Evolutionary conservation across 2,329 filamentous ascomycete genomes (phyloP), one percentile per base, ranked within the genome.

Genomic region (Xylariaceae sp.): DNA sequence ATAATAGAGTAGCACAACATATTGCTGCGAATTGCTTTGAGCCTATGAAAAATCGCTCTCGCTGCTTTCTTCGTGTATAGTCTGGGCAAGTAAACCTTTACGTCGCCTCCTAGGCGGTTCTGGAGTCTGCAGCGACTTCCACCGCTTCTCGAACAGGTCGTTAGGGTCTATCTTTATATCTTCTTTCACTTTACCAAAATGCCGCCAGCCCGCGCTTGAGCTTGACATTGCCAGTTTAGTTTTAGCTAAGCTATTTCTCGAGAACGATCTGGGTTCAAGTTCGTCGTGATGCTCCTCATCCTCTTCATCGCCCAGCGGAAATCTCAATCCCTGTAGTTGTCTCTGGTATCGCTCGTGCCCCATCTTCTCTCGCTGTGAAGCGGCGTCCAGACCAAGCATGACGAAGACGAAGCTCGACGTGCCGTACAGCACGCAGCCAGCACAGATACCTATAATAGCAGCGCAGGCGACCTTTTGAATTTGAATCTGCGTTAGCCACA

Each of bases 51-150:
- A 64, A 45, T 79, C 80, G 18, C 79, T 83, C 62, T 78, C 78
- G 67, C 88, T 86, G 45, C 87, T 85, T 67, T 91, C 88, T 69
- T 89, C 88, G 52, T 87, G 79, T 57, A 91, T 91, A 0, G 84
- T 88, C 66, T 88, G 84, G 23, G 81, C 78, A 36, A 88, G 71
- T 15, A 90, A 67, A 1, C 81, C 80, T 44, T 75, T 72, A 4
- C 73, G 72, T 41, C 75, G 71, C 45, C 74, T 72, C 49, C 76
- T 70, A 8, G 74, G 69, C 21, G 69, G 70, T 4, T 70, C 67
- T 6, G 65, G 36, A 11, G 57, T 50, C 42, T 61, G 62, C 21
- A 67, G 42, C 43, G 57, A 30, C 42, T 63, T 65, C 65, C 65
- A 68, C 42, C 63, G 59, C 27, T 61, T 62, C 27, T 65, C 64